Evolutionary conservation across 2,329 filamentous ascomycete species (phyloP), one percentile per base, ranked within the genome.

Genomic region (Sporothrix protearum): DNA sequence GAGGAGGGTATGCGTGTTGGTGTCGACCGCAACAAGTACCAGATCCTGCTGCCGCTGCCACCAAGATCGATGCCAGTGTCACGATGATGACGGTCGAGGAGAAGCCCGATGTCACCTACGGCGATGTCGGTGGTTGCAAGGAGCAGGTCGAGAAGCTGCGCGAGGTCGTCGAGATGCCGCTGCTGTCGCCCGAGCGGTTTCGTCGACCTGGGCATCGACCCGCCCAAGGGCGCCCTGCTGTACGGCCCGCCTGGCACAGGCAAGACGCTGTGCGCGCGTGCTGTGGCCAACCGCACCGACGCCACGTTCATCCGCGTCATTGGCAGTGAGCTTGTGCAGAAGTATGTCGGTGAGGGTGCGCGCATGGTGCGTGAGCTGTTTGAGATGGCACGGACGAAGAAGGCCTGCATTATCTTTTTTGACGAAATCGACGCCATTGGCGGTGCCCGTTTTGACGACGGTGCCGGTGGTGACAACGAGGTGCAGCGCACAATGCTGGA

Each of bases 1-100:
- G 96, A 99, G 80, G 96, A 99, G 82, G 96, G 96, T 75, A 99
- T 99, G 96, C 90, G 96, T 76, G 96, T 99, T 74, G 96, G 94
- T 82, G 96, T 99, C 80, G 96, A 99, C 82, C 88, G 96, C 72
- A 98, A 96, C 85, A 99, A 99, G 86, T 99, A 99, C 83, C 96
- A 99, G 83, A 99, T 99, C 78, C 90, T 99, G 81, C 87, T 99
- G 64, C 96, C 96, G 47, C 85, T 99, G 70, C 96, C 96, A 57
- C 96, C 47, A 99, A 98, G 87, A 99, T 99, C 84, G 96, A 99
- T 79, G 95, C 96, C 70, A 97, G 93, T 77, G 96, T 99, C 76
- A 99, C 96, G 51, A 99, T 99, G 96, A 99, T 99, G 96, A 98
- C 96, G 68, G 96, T 99, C 75, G 96, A 99, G 85, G 96, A 99